Base-by-base conservation (phyloP, 2,329 filamentous ascomycete genomes). In the Trichoderma sp. region DNA sequence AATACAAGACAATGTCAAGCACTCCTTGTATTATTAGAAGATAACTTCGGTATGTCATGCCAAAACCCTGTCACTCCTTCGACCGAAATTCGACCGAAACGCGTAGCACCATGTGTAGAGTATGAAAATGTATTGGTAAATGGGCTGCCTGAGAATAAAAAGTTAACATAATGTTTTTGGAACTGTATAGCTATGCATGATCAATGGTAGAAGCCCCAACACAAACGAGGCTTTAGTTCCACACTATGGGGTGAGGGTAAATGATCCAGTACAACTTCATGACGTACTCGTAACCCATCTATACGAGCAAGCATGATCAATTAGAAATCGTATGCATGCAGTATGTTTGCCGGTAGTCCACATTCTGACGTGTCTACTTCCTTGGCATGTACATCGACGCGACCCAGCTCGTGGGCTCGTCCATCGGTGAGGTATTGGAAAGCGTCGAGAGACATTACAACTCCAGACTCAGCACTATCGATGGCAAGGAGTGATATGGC, bases 281-380 rank as follows among this genome's bases (percentile, higher is more conserved):
- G 6, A 13, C 43, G 15, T 20, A 58, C 55, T 17, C 9, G 30
- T 13, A 23, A 4, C 43, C 20, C 13, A 36, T 26, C 7, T 13
- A 59, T 23, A 23, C 30, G 15, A 34, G 30, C n/a, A 30, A 17
- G 9, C 11, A 20, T 28, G 47, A 67, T 36, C 32, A 12, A 26
- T 23, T 28, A 69, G 28, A 69, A 53, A 6, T 69, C 67, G 12
- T 69, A 62, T 6, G 30, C 30, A 15, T 69, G 67, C 1, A 69
- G 39, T 11, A 50, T 43, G 13, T 15, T 13, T 28, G 13, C 57
- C 5, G 39, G 17, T 13, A 69, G 4, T 4, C 67, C 67, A 17
- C 57, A 69, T n/a, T 69, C 15, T 7, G 39, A 28, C n/a, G 20
- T 47, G 13, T 68, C 66, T 11, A 68, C 66, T n/a, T 68, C 55